phyloP scores from a whole-genome alignment of 805 yeast genomes.

The Candida manassasensis region DNA sequence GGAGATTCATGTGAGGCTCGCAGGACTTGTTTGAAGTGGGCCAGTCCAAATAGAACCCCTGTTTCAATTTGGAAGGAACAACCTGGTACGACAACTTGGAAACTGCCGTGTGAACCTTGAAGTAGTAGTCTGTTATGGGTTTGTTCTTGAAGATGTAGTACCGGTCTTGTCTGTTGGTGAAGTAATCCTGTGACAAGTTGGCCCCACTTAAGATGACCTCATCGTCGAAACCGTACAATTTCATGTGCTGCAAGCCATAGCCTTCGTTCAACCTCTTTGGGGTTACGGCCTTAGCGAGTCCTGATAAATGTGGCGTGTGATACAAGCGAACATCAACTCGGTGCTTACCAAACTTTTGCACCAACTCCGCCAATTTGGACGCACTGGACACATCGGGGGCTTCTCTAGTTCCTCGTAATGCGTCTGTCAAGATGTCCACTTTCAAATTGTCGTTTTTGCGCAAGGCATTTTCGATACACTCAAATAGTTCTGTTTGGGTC shows the following conservation, averaged over 20 bases:
- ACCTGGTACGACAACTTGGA: slow-evolving; percentile 69
- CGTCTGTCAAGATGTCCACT: slow-evolving; percentile 77
- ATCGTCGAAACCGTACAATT: slow-evolving; percentile 89
- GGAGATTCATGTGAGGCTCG: slow-evolving; percentile 58
- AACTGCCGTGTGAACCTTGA: slow-evolving; percentile 61
- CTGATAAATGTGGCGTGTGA: slow-evolving; percentile 81
- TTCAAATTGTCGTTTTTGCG: slow-evolving; percentile 52
- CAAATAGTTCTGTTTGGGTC: slow-evolving; percentile 69
- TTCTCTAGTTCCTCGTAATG: slow-evolving; percentile 89
- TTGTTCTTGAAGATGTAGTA: slow-evolving; percentile 67
- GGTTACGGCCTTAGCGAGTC: slow-evolving; percentile 55
- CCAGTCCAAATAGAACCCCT: slow-evolving; percentile 65
- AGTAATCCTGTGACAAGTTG: slow-evolving; percentile 84
- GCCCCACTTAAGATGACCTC: slow-evolving; percentile 90
- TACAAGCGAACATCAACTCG: slow-evolving; percentile 80
- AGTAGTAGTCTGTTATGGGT: slow-evolving; percentile 67
- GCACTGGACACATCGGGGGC: slow-evolving; percentile 78
- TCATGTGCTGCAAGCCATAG: slow-evolving; percentile 94
- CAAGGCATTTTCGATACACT: slow-evolving; percentile 58
- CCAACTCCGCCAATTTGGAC: slow-evolving; percentile 61
- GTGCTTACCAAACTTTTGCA: slow-evolving; percentile 54
- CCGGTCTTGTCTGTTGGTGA: slow-evolving; percentile 91
- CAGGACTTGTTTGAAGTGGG: slow-evolving; percentile 61
- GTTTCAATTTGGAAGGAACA: slow-evolving; percentile 33
- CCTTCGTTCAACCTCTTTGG: slow-evolving; percentile 91